These are phyloP conservation scores for Wickerhamiella brachini DNA, from an alignment of 805 yeast species.

Conservation along the genomic window DNA sequence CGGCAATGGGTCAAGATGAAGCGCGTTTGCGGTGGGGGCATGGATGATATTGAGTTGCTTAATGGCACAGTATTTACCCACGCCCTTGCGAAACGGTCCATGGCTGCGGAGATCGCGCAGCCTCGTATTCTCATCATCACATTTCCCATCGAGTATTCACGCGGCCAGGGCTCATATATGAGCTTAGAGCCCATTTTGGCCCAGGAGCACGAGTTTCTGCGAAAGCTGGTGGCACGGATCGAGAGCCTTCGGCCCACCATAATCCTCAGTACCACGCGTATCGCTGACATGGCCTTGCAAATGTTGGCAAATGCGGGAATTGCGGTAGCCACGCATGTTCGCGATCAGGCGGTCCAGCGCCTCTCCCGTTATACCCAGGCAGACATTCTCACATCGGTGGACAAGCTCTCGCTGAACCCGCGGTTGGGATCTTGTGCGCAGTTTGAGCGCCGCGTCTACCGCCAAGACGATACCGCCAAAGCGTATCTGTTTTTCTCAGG, in stretches of 20 bases:
- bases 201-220: conserved; percentile 75
- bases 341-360: conserved; percentile 68
- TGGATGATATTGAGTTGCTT: conserved; percentile 44
- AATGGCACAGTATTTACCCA: conserved; percentile 81
- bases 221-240: conserved; percentile 67
- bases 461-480: conserved; percentile 38
- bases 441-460: conserved; percentile 58
- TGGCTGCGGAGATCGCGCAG: conserved; percentile 48
- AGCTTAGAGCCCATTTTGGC: conserved; percentile 73
- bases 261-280: conserved; percentile 61
- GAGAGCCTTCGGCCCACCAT: conserved; percentile 65
- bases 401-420: conserved; percentile 59
- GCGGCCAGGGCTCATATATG: conserved; percentile 63
- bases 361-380: conserved; percentile 69
- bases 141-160: conserved; percentile 78
- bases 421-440: conserved; percentile 61
- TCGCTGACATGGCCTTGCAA: conserved; percentile 69
- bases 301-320: conserved; percentile 61
- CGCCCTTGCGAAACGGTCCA: conserved; percentile 60
- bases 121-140: conserved; percentile 74
- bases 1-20: conserved; percentile 83
- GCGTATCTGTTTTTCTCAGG: conserved; percentile 74
- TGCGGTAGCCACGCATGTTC: conserved; percentile 67
- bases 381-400: conserved; percentile 75
- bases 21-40: conserved; percentile 61